Evolutionary conservation across 2,329 filamentous ascomycete species (phyloP), one percentile per base, ranked within the genome.

Genomic region (Fusarium sp.): DNA sequence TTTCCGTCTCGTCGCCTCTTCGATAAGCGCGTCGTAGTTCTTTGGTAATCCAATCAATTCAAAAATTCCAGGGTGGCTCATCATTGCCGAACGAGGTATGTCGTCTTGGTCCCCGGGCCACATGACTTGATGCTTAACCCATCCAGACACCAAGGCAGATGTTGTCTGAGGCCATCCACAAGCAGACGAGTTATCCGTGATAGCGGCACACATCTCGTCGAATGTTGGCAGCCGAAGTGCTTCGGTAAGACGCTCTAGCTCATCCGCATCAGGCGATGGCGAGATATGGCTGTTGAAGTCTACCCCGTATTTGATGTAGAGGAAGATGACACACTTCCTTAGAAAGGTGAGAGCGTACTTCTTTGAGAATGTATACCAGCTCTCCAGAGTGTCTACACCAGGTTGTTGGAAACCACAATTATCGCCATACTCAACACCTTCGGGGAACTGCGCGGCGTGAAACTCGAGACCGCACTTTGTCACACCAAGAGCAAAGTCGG

Each of bases 311-410:
- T 92, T 90, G 58, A 96, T 89, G 74, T 98, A 89, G 63, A 98
- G 85, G 34, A 98, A 85, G 43, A 99, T 85, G 40, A 88, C 84
- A 7, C 85, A 84, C 78, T 99, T 99, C 58, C 95, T 90, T 35
- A 99, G 81, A 79, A 97, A 99, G 0, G 88, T 83, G n/a, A 97
- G 82, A 5, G 93, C 92, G 72, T 98, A 99, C 70, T 90, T 93
- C 61, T 88, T 87, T 24, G 92, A 83, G 67, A 89, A 87, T 8
- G 76, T 76, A 68, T 87, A 85, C 74, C 85, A 85, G 29, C 80
- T 81, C 49, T 81, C 79, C 31, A 87, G 71, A 46, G 78, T 81
- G 53, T 85, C 77, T 42, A 88, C 77, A 10, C 80, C 81, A 7
- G 81, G 79, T 68, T 88, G 85, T 48, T 83, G 78, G 69, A 88